These are phyloP conservation scores for Medicago lupulina DNA, from an alignment of 306 rosid genomes.

Conservation along the genomic window DNA sequence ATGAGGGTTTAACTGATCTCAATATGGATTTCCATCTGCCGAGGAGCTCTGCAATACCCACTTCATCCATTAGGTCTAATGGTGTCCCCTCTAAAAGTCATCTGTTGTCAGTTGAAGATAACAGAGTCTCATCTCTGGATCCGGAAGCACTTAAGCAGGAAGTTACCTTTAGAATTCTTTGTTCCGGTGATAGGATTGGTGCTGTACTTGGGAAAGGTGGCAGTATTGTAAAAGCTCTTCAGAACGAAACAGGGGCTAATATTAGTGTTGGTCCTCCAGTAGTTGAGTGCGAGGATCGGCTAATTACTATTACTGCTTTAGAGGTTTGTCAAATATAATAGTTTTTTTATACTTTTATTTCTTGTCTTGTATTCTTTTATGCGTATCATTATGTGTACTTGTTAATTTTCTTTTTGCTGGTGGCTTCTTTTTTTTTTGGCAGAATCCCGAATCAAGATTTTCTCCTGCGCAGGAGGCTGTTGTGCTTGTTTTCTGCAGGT, in stretches of 20 bases:
- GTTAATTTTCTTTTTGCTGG: constrained; percentile 10
- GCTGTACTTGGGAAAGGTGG: constrained; percentile 92
- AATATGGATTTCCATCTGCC: constrained; percentile 54
- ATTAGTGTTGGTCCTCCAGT: constrained; percentile 68
- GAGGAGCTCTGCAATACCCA: constrained; percentile 49
- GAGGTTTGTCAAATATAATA: constrained; percentile 67
- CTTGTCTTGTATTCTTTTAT: constrained; percentile 10
- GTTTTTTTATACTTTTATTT: constrained; percentile 27
- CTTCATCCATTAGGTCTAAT: constrained; percentile 54
- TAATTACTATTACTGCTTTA: constrained; percentile 70
- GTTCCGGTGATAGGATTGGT: constrained; percentile 73
- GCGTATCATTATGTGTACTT: constrained; percentile 16
- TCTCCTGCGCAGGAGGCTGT: constrained; percentile 88
- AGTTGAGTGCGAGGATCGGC: constrained; percentile 74
- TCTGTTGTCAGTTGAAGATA: constrained; percentile 58
- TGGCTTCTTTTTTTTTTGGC: constrained; percentile 44
- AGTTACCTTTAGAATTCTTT: constrained; percentile 74
- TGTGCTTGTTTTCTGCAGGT: constrained; percentile 81
- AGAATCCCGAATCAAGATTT: constrained; percentile 77
- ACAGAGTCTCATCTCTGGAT: constrained; percentile 54
- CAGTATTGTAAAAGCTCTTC: constrained; percentile 66
- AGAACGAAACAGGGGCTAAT: constrained; percentile 82
- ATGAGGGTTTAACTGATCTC: constrained; percentile 47
- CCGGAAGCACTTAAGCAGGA: constrained; percentile 52
- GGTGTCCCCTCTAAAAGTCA: constrained; percentile 55